These are phyloP conservation scores for Eleusine coracana DNA, from an alignment of 176 grass and related monocot genomes.

Conservation along the genomic window DNA sequence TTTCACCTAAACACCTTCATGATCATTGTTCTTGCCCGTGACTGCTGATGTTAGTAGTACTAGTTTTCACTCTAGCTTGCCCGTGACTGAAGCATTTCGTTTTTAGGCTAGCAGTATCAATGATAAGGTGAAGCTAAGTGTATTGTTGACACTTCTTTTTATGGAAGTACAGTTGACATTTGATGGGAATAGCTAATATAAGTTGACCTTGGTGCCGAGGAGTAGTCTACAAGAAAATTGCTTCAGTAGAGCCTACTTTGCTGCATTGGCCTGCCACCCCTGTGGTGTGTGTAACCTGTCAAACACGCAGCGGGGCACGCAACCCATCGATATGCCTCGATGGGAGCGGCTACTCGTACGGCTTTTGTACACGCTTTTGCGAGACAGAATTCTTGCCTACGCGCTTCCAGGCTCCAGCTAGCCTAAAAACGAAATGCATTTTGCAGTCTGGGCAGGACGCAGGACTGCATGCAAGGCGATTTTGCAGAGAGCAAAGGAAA, in stretches of 20 bases:
- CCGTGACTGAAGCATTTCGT: too few species aligned
- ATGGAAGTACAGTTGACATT: neutral
- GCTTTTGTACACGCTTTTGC: constrained; percentile 22
- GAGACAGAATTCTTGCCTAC: constrained; percentile 30
- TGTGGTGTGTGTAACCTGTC: neutral
- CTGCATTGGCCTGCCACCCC: neutral
- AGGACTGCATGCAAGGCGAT: neutral
- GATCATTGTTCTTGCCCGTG: neutral
- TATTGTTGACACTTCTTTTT: too few species aligned
- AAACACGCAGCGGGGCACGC: constrained; percentile 2
- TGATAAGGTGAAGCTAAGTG: too few species aligned
- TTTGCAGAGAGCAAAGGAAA: neutral
- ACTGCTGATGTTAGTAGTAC: neutral
- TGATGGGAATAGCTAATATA: neutral
- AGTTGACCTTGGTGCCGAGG: constrained; percentile 14
- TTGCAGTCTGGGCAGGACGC: neutral
- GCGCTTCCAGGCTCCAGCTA: neutral
- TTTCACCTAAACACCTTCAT: neutral
- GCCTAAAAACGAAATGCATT: neutral
- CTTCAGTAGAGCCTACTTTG: neutral
- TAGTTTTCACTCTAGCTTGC: neutral
- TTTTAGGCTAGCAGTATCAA: too few species aligned
- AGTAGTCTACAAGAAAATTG: neutral
- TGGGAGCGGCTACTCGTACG: constrained; percentile 32
- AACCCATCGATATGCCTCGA: constrained; percentile 12